phyloP scores from a whole-genome alignment of 208 protist genomes.

The Porcisia hertigi region DNA sequence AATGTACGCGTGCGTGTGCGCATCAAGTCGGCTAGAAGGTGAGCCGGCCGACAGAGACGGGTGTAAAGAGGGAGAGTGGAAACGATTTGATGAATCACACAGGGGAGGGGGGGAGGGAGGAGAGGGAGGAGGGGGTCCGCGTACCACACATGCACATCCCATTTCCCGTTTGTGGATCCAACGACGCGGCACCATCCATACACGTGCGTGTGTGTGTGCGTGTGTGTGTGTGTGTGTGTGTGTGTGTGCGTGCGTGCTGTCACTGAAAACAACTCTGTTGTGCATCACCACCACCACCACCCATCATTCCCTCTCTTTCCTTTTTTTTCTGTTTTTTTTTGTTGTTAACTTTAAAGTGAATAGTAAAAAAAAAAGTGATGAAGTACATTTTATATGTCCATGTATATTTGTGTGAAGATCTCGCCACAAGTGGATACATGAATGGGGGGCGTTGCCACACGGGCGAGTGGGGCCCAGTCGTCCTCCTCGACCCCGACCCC shows the following conservation, averaged over 20 bases:
- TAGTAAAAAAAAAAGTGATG: too few relatives aligned
- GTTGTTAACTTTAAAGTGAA: too few relatives aligned
- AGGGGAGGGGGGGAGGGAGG: neutral
- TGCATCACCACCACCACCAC: too few relatives aligned
- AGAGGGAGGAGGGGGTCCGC: neutral
- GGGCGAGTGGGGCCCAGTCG: too few relatives aligned
- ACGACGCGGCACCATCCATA: neutral
- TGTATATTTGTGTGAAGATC: too few relatives aligned
- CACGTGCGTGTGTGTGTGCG: conserved; percentile 15
- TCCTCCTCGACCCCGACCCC: too few relatives aligned
- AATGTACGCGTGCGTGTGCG: neutral
- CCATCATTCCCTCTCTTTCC: too few relatives aligned
- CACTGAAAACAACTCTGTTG: neutral
- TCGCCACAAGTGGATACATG: too few relatives aligned
- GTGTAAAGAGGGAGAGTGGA: neutral
- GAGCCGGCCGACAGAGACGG: neutral
- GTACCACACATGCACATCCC: neutral
- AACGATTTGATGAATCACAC: too few relatives aligned
- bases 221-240: conserved; percentile 18
- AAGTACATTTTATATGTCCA: too few relatives aligned
- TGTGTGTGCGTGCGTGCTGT: neutral
- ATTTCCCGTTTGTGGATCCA: neutral
- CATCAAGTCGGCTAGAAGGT: neutral
- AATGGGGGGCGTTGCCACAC: too few relatives aligned
- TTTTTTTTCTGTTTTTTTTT: too few relatives aligned